A percentile compares a stretch with the other conserved stretches of the same genome.
phyloP scores from a whole-genome alignment of 306 rosid genomes.

The Lathyrus tuberosus region DNA sequence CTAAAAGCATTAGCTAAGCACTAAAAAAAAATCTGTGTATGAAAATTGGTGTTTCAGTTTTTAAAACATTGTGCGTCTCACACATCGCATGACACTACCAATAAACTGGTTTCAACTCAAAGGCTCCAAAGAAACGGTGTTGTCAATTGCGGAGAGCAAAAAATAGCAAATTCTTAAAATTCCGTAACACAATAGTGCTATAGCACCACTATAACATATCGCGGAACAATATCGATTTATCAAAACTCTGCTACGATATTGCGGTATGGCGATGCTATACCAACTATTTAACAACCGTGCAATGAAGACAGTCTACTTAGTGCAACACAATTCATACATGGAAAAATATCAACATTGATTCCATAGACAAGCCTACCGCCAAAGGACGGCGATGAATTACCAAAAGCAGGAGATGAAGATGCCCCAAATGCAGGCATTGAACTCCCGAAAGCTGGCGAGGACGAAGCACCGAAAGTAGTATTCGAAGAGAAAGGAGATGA shows the following conservation, averaged over 20 bases:
- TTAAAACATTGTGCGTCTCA: constrained; percentile 9
- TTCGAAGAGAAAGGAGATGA: constrained; percentile 75
- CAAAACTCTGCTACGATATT: neutral
- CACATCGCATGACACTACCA: neutral
- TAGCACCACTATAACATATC: neutral
- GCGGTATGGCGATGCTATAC: neutral
- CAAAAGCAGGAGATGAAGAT: constrained; percentile 76
- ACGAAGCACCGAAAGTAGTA: constrained; percentile 65
- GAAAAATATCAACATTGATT: constrained; percentile 17
- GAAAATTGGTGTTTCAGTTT: constrained; percentile 12
- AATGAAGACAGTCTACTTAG: constrained; percentile 7
- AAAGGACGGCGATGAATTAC: constrained; percentile 59
- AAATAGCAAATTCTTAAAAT: neutral
- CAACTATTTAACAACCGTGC: neutral
- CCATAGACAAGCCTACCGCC: constrained; percentile 52
- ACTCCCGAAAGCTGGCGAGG: constrained; percentile 78
- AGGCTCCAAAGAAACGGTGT: neutral
- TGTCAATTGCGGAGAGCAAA: neutral
- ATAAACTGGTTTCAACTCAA: constrained; percentile 11
- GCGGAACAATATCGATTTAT: neutral
- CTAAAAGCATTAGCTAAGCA: constrained; percentile 16
- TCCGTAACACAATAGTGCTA: neutral
- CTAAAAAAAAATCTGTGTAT: neutral
- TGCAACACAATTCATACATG: constrained; percentile 9
- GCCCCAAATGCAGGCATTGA: constrained; percentile 73